Evolutionary conservation across 2,329 filamentous ascomycete species (phyloP).

Genomic region (Diaporthe batatas): DNA sequence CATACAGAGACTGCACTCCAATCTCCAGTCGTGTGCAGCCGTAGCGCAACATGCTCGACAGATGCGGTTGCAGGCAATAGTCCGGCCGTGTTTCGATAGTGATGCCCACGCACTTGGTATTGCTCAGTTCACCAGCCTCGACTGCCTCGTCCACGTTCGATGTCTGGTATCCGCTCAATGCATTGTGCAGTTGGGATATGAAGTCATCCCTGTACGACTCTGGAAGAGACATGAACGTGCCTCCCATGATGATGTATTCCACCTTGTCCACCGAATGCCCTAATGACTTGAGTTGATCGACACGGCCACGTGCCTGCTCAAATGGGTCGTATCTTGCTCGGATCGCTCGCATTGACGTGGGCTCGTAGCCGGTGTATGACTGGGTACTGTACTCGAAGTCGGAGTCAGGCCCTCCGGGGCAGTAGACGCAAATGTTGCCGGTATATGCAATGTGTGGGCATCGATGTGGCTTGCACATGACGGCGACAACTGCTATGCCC

Average conservation of each 20-base stretch:
- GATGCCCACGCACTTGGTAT: constrained; percentile 97
- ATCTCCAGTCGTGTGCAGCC: constrained; percentile 95
- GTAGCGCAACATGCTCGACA: constrained; percentile 97
- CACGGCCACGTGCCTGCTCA: constrained; percentile 93
- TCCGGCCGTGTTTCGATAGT: constrained; percentile 98
- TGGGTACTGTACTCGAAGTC: constrained; percentile 99
- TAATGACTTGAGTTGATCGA: constrained; percentile 95
- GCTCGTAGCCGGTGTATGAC: constrained; percentile 98
- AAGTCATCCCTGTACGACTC: constrained; percentile 92
- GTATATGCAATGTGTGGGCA: constrained; percentile 99
- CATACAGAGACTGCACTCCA: constrained; percentile 96
- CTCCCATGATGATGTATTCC: constrained; percentile 99
- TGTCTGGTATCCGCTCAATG: constrained; percentile 94
- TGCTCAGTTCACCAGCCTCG: constrained; percentile 93
- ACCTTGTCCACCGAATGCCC: constrained; percentile 99
- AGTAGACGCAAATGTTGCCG: constrained; percentile 99
- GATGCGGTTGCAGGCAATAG: constrained; percentile 95
- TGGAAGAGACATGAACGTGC: constrained; percentile 97
- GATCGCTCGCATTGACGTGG: constrained; percentile 98
- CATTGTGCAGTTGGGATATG: constrained; percentile 96
- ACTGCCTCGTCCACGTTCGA: constrained; percentile 96
- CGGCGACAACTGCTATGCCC: constrained; percentile 96
- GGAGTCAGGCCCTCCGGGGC: constrained; percentile 95
- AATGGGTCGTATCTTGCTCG: constrained; percentile 97
- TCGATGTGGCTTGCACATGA: constrained; percentile 99